A percentile compares a stretch with the other conserved stretches of the same genome.
These are phyloP conservation scores for Erodium moschatum DNA, from an alignment of 441 rosid genomes.

Conservation along the genomic window DNA sequence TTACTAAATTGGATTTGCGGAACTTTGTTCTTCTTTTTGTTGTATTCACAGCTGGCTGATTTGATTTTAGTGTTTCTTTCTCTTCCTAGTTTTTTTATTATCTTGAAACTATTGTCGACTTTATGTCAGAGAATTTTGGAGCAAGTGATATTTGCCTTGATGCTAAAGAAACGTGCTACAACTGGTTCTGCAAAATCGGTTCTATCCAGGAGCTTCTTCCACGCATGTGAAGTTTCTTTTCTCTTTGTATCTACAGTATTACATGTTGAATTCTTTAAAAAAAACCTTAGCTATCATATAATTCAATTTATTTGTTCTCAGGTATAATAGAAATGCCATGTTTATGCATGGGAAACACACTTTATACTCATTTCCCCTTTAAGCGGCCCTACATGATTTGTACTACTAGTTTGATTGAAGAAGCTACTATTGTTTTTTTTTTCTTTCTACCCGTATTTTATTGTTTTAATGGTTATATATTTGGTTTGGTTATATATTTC, in stretches of 20 bases:
- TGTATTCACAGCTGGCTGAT: too few species aligned
- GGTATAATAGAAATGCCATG: not conserved
- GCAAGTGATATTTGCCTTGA: slow-evolving; percentile 53
- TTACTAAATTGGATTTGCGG: too few species aligned
- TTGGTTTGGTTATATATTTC: not conserved
- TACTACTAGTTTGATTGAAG: not conserved
- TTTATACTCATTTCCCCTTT: not conserved
- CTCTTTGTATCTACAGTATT: slow-evolving; percentile 9
- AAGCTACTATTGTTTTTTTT: not conserved
- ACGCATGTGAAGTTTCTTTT: slow-evolving; percentile 58
- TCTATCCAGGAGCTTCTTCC: slow-evolving; percentile 82
- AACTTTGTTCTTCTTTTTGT: too few species aligned
- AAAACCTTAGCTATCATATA: not conserved
- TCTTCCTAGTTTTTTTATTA: not conserved
- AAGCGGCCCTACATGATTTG: not conserved
- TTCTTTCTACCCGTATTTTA: not conserved
- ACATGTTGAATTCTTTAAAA: not conserved
- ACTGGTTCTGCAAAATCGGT: slow-evolving; percentile 88
- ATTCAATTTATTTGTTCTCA: not conserved
- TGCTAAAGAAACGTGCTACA: slow-evolving; percentile 88
- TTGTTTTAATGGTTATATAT: slow-evolving; percentile 6
- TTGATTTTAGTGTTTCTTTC: not conserved
- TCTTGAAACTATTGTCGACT: slow-evolving; percentile 17
- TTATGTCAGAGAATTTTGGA: slow-evolving; percentile 58
- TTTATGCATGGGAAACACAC: not conserved